Base-by-base conservation (phyloP, 2,329 filamentous ascomycete genomes). In the Escovopsis sp. region DNA sequence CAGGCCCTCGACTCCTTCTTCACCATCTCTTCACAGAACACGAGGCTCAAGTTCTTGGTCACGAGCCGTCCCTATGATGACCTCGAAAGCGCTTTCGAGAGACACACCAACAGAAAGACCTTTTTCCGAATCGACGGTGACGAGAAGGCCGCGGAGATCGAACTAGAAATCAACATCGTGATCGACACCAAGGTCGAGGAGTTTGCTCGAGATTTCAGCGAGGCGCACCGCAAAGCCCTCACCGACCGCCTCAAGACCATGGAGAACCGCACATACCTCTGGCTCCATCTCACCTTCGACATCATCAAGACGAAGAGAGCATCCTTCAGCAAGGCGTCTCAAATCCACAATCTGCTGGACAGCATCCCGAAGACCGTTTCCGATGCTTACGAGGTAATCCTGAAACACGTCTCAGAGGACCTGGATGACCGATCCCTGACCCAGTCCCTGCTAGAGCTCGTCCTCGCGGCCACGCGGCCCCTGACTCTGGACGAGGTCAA, bases 241-340 rank as follows among this genome's bases (percentile, higher is more conserved):
- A 26, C 47, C 3, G 40, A 55, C 4, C 41, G 52, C 4, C 53
- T 67, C 1, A 55, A 51, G n/a, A 4, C 39, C 12, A 51, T 55
- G 39, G 41, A 52, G 2, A 50, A 64, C 26, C 52, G 58, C 9
- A 67, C 61, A 1, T 67, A 66, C 45, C 54, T 66, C 1, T 66
- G 63, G 63, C 51, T 65, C 2, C 43, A 54, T 44, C 54, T 64
- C 0, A 59, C 49, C 0, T 47, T 66, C 3, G 46, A 57, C 9
- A 48, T 60, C 3, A 55, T 65, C 28, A 37, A 54, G 6, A 36
- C 44, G 3, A 49, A 33, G 4, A 40, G 39, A 1, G 40, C 46
- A 36, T 33, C 26, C 11, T 55, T 4, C 26, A 41, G 46, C 10
- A 44, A 44, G n/a, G 26, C 10, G 3, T 12, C 23, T 4, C 40